Conservation (phyloP, 2,329 filamentous ascomycete species). For the Elsinoe perseae region DNA sequence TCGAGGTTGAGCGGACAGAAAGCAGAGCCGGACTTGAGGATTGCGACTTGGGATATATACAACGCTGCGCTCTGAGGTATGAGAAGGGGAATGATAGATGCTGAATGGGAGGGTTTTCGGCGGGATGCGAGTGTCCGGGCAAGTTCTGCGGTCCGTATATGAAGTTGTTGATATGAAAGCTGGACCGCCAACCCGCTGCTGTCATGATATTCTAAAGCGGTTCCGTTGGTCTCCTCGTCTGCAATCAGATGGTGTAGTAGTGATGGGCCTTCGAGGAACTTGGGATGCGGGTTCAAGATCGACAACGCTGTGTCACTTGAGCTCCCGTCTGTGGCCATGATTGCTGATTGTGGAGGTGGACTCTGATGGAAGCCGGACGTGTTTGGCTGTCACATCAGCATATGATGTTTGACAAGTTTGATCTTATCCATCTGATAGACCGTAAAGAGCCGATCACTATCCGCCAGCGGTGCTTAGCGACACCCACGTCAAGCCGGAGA, state of each 20-base stretch:
- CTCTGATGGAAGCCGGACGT: neutral
- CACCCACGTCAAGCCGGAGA: neutral
- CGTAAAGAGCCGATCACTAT: neutral
- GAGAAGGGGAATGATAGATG: conserved; percentile 62
- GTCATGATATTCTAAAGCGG: conserved; percentile 58
- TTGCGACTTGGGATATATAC: conserved; percentile 68
- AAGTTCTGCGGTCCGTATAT: conserved; percentile 49
- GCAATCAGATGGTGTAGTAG: conserved; percentile 58
- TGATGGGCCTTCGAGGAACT: conserved; percentile 45
- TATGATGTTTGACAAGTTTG: neutral
- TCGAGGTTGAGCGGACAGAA: conserved; percentile 82
- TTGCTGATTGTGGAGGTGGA: neutral
- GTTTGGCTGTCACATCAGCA: conserved; percentile 2
- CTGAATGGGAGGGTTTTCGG: conserved; percentile 20
- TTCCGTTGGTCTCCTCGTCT: conserved; percentile 28
- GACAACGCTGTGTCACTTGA: conserved; percentile 34
- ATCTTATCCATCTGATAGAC: conserved; percentile 9
- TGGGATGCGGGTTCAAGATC: conserved; percentile 51
- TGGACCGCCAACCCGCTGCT: conserved; percentile 38
- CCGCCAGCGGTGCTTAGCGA: neutral
- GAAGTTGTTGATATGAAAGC: conserved; percentile 57
- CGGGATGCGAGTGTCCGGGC: conserved; percentile 44
- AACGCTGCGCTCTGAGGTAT: conserved; percentile 68
- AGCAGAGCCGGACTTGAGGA: conserved; percentile 72
- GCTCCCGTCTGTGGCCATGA: neutral